Conservation (phyloP, 1,139 yeast genomes). For the Torulaspora pretoriensis region DNA sequence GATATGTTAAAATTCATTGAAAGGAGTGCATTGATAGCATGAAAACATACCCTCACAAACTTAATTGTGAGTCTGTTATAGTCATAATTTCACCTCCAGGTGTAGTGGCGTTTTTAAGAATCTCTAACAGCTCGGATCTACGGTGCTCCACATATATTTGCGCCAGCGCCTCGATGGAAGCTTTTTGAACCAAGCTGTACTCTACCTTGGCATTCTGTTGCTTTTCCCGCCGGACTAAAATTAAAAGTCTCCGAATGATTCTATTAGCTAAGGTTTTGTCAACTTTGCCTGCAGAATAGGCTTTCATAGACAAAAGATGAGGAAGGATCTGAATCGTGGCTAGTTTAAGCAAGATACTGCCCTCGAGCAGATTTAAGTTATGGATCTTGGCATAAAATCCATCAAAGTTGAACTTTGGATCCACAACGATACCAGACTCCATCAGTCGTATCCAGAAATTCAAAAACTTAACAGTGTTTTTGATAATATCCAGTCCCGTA, state of each 20-base stretch:
- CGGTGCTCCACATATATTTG: constrained; percentile 19
- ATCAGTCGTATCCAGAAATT: constrained; percentile 36
- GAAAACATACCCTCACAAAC: background rate
- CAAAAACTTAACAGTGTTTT: constrained; percentile 26
- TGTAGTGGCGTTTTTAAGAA: constrained; percentile 4
- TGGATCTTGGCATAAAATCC: constrained; percentile 50
- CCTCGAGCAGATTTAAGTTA: constrained; percentile 45
- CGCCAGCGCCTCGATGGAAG: constrained; percentile 20
- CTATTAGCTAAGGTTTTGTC: constrained; percentile 18
- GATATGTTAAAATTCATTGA: constrained; percentile 2
- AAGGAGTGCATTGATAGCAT: background rate
- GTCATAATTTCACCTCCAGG: background rate
- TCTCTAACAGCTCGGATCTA: constrained; percentile 8
- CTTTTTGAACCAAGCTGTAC: constrained; percentile 11
- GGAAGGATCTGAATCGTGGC: constrained; percentile 23
- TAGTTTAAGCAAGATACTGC: constrained; percentile 15
- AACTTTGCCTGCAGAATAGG: background rate
- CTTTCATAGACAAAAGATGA: constrained; percentile 16
- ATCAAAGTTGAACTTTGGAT: constrained; percentile 38
- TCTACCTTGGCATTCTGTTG: background rate
- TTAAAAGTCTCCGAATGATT: constrained; percentile 19
- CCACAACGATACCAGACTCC: constrained; percentile 35
- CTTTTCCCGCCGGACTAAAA: constrained; percentile 13
- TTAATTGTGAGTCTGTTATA: constrained; percentile 7
- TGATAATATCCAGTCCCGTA: constrained; percentile 17